Conservation (phyloP, 2,329 filamentous ascomycete species). For the Fusarium begoniae region DNA sequence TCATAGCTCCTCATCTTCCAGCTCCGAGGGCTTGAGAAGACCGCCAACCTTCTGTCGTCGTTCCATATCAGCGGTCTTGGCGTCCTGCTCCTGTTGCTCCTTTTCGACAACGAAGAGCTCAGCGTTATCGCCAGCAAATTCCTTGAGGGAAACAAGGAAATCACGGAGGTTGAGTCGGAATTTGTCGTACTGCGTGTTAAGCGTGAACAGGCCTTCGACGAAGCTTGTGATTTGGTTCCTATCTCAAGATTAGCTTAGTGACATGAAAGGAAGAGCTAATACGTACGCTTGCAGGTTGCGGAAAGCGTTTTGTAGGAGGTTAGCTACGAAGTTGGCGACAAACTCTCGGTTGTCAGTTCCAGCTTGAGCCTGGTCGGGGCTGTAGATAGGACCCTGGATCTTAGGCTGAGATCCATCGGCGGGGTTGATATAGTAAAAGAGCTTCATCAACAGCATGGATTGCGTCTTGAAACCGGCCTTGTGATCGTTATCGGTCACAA, state of each 20-base stretch:
- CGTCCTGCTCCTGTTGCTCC: conserved; percentile 87
- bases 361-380: conserved; percentile 79
- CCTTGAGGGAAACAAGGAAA: conserved; percentile 96
- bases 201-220: conserved; percentile 86
- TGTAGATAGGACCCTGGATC: conserved; percentile 92
- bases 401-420: conserved; percentile 76
- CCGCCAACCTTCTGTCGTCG: conserved; percentile 95
- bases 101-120: conserved; percentile 95
- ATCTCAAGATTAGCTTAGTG: conserved; percentile 48
- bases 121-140: conserved; percentile 94
- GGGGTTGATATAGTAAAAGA: conserved; percentile 94
- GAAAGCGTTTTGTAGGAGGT: conserved; percentile 88
- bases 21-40: conserved; percentile 94
- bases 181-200: conserved; percentile 88
- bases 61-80: conserved; percentile 88
- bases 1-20: conserved; percentile 93
- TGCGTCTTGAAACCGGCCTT: conserved; percentile 99
- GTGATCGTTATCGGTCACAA: conserved; percentile 96
- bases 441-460: conserved; percentile 89
- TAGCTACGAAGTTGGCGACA: conserved; percentile 85
- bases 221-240: conserved; percentile 90
- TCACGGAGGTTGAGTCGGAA: conserved; percentile 97
- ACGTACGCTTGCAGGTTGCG: conserved; percentile 89
- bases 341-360: conserved; percentile 94
- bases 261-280: background rate